phyloP scores from a whole-genome alignment of 768 basidiomycete species.

The Royoungia palumana region DNA sequence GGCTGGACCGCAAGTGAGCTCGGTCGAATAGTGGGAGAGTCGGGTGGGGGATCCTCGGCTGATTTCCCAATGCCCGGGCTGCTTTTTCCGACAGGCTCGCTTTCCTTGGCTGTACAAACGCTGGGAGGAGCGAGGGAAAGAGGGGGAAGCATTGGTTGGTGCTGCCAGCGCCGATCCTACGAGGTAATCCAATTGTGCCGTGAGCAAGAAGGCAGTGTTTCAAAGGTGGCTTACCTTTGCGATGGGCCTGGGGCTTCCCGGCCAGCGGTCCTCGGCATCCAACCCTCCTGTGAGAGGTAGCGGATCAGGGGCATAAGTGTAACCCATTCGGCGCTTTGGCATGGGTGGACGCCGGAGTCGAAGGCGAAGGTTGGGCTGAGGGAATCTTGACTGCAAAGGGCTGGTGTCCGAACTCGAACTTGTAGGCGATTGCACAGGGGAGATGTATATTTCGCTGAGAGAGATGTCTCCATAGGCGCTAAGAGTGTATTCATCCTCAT shows the following conservation, averaged over 20 bases:
- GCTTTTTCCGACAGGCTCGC: not conserved
- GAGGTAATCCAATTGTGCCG: too few species aligned
- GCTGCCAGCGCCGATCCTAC: conserved; percentile 13
- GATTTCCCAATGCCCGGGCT: conserved; percentile 12
- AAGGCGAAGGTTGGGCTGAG: conserved; percentile 23
- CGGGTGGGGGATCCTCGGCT: conserved; percentile 12
- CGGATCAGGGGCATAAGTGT: conserved; percentile 9
- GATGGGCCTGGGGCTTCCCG: conserved; percentile 11
- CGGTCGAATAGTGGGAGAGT: conserved; percentile 17
- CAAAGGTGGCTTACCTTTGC: conserved; percentile 10
- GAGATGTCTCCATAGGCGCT: conserved; percentile 47
- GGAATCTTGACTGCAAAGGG: not conserved
- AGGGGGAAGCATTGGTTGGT: conserved; percentile 13
- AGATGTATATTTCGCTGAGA: conserved; percentile 34
- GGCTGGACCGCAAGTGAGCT: conserved; percentile 8
- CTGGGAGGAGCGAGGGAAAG: not conserved
- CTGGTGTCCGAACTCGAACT: not conserved
- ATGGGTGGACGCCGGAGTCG: conserved; percentile 26
- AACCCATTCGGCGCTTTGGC: conserved; percentile 22
- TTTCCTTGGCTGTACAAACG: not conserved
- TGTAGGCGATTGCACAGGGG: conserved; percentile 21
- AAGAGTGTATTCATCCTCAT: conserved; percentile 39
- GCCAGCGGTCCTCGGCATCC: conserved; percentile 11
- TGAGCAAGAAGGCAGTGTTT: not conserved
- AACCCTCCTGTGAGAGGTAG: not conserved